Evolutionary conservation across 305 asterid genomes (phyloP).

Genomic region (Caryopteris hybrid): DNA sequence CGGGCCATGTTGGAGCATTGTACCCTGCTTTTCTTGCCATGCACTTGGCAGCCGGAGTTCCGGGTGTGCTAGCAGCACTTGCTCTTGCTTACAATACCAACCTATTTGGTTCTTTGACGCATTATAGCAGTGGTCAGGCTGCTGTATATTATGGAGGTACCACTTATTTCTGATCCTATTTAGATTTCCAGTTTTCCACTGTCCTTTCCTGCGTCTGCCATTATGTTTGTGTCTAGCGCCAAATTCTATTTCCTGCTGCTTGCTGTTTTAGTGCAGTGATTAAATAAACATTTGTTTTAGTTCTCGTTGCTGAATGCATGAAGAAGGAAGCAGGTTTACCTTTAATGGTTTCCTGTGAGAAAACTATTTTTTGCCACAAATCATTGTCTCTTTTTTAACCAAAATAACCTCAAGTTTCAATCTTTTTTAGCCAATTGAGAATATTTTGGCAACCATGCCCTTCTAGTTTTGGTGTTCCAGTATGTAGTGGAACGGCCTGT

Average conservation of each 20-base stretch:
- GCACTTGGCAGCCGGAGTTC: slow-evolving; percentile 92
- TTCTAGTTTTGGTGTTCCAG: background rate
- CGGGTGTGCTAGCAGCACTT: slow-evolving; percentile 77
- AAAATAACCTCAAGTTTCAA: background rate
- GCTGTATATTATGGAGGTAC: slow-evolving; percentile 94
- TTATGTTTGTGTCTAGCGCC: background rate
- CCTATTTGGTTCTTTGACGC: slow-evolving; percentile 89
- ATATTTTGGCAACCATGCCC: background rate
- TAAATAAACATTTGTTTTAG: background rate
- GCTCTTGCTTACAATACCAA: slow-evolving; percentile 84
- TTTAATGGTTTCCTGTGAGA: background rate
- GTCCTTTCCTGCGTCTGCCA: background rate
- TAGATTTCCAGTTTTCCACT: background rate
- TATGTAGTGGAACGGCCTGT: background rate
- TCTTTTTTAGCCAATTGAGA: background rate
- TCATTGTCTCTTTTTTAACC: too few relatives aligned
- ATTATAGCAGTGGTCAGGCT: slow-evolving; percentile 97
- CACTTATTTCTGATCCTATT: background rate
- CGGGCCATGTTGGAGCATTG: slow-evolving; percentile 94
- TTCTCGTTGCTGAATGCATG: background rate
- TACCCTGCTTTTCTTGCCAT: slow-evolving; percentile 95
- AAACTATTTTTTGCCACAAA: background rate
- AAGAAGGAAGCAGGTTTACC: background rate
- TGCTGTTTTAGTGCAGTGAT: background rate
- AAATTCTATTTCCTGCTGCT: background rate